Evolutionary conservation across 2,329 filamentous ascomycete genomes (phyloP).

Genomic region (Fusarium domesticum): DNA sequence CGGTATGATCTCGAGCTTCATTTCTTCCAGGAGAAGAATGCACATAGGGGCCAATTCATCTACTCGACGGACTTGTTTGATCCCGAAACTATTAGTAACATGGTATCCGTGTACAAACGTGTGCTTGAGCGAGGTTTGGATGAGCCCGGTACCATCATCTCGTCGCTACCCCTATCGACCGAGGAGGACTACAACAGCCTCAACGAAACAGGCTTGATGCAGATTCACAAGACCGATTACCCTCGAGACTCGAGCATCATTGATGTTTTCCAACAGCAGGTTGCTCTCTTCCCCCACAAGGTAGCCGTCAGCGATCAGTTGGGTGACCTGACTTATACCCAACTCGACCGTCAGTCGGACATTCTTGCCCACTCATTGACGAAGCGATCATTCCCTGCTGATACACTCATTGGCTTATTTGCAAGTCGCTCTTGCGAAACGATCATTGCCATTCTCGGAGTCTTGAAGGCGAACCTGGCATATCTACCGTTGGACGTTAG

Average conservation of each 20-base stretch:
- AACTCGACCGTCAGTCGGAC: conserved; percentile 21
- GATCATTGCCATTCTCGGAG: conserved; percentile 22
- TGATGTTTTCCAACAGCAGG: conserved; percentile 23
- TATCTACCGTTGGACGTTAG: conserved; percentile 27
- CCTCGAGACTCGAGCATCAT: conserved; percentile 17
- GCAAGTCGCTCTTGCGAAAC: conserved; percentile 20
- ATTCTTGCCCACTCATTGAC: conserved; percentile 17
- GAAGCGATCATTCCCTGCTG: conserved; percentile 3
- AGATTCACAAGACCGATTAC: not conserved
- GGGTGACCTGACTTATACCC: conserved; percentile 16
- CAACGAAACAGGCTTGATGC: not conserved
- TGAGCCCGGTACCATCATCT: conserved; percentile 1
- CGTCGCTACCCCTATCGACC: not conserved
- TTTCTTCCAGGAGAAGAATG: conserved; percentile 16
- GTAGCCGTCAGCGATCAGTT: conserved; percentile 20
- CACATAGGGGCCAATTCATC: conserved; percentile 9
- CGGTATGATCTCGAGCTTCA: conserved; percentile 29
- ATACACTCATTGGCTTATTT: conserved; percentile 20
- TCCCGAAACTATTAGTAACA: conserved; percentile 15
- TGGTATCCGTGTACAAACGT: conserved; percentile 15
- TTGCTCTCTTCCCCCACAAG: conserved; percentile 1
- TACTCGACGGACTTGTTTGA: conserved; percentile 25
- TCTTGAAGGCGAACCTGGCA: conserved; percentile 26
- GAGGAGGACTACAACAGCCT: conserved; percentile 1
- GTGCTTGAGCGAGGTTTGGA: conserved; percentile 17